Conservation (phyloP, 192 early-diverging fungal species). For the Linnemannia schmuckeri region DNA sequence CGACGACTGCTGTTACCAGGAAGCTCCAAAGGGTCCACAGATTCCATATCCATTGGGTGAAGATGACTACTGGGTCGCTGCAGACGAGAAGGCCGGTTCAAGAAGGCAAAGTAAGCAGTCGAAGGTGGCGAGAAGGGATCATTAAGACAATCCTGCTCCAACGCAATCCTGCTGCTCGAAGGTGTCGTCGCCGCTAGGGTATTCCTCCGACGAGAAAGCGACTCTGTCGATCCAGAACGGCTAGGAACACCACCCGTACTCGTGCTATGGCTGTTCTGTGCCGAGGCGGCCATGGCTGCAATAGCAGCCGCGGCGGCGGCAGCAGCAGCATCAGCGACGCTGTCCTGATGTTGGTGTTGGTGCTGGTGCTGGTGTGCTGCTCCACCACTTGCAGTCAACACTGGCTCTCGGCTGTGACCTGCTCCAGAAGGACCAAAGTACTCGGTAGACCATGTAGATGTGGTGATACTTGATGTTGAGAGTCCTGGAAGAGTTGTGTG, state of each 20-base stretch:
- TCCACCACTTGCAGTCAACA: not conserved
- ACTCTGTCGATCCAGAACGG: slow-evolving; percentile 15
- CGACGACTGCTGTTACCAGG: not conserved
- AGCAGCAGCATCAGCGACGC: not conserved
- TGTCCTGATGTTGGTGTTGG: not conserved
- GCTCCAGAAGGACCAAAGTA: slow-evolving; percentile 34
- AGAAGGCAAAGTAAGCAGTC: slow-evolving; percentile 45
- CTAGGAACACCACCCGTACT: not conserved
- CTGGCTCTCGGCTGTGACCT: not conserved
- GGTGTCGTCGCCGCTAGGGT: slow-evolving; percentile 13
- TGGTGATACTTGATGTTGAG: slow-evolving; percentile 28
- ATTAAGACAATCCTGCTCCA: slow-evolving; percentile 26
- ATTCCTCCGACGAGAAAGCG: slow-evolving; percentile 27
- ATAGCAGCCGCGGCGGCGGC: not conserved
- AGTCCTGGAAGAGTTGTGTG: slow-evolving; percentile 12
- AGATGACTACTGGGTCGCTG: slow-evolving; percentile 32
- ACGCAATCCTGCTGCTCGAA: not conserved
- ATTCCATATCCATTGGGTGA: slow-evolving; percentile 41
- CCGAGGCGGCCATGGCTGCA: not conserved
- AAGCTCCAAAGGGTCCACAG: slow-evolving; percentile 39
- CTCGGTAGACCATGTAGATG: slow-evolving; percentile 41
- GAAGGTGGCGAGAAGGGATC: slow-evolving; percentile 51
- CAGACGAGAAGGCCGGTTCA: slow-evolving; percentile 32
- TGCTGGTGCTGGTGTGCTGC: not conserved
- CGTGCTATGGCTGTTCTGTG: slow-evolving; percentile 4